phyloP scores from a whole-genome alignment of 1,139 yeast genomes.

The Sugiyamaella grinbergsii region DNA sequence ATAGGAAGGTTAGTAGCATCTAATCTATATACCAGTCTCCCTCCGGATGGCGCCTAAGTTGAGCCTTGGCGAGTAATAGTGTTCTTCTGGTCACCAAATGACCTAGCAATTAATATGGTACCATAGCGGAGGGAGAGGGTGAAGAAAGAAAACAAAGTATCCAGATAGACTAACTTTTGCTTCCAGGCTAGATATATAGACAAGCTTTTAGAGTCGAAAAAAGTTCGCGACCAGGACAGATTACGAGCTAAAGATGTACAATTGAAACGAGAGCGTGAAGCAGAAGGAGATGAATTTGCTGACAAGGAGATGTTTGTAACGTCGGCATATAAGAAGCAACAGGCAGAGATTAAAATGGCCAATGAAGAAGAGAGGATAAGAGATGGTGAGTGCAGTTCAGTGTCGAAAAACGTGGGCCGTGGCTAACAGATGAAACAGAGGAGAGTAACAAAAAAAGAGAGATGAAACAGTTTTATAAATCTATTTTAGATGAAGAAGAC shows the following conservation, averaged over 20 bases:
- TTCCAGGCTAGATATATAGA: conserved; percentile 46
- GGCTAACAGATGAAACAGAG: conserved; percentile 7
- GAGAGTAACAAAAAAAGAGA: conserved; percentile 23
- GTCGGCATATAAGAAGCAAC: conserved; percentile 46
- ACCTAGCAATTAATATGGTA: conserved; percentile 2
- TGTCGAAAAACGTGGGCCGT: background rate
- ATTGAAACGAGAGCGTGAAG: conserved; percentile 36
- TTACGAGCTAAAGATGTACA: conserved; percentile 40
- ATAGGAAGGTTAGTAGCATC: conserved; percentile 15
- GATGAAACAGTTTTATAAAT: conserved; percentile 34
- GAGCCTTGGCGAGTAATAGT: background rate
- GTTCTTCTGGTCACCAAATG: conserved; percentile 20
- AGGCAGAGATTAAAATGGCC: conserved; percentile 38
- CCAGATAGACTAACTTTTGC: conserved; percentile 22
- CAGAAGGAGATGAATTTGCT: conserved; percentile 44
- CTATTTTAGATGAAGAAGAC: conserved; percentile 31
- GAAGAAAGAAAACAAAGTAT: background rate
- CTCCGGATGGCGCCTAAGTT: conserved; percentile 4
- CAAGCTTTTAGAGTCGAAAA: conserved; percentile 45
- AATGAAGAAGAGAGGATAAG: conserved; percentile 35
- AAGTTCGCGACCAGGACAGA: conserved; percentile 47
- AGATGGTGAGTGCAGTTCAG: conserved; percentile 27
- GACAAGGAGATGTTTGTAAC: conserved; percentile 51
- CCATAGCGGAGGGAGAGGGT: conserved; percentile 19
- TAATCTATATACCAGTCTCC: conserved; percentile 5